Conservation (phyloP, 345 rosid genomes). For the Corchorus olitorius region DNA sequence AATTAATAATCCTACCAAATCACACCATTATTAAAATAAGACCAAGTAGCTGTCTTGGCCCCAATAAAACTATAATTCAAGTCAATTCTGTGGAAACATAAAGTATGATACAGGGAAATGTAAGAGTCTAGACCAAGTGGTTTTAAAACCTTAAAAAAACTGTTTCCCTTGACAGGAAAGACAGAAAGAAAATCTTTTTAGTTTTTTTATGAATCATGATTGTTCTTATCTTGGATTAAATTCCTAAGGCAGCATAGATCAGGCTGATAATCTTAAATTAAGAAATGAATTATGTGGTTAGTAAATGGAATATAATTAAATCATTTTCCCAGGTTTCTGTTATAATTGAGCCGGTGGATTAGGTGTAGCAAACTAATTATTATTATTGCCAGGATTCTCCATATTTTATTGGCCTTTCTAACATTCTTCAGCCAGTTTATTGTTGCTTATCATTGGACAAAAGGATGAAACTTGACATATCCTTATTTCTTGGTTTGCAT, state of each 20-base stretch:
- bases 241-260: no score
- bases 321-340: not conserved
- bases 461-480: no score
- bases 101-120: not conserved
- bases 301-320: not conserved
- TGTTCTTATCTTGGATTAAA: not conserved
- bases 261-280: not conserved
- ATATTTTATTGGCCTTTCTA: no score
- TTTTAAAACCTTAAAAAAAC: not conserved
- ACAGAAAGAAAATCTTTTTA: not conserved
- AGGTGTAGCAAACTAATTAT: not conserved
- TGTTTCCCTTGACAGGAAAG: constrained; percentile 8
- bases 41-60: not conserved
- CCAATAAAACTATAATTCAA: not conserved
- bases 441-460: no score
- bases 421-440: no score
- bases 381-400: no score
- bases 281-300: not conserved
- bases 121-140: not conserved
- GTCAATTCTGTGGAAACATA: not conserved
- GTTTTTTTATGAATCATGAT: constrained; percentile 10
- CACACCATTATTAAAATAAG: not conserved
- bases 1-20: not conserved
- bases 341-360: not conserved
- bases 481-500: no score